Percentiles rank a stretch among this genome's conserved stretches.
phyloP scores from a whole-genome alignment of 2,329 filamentous ascomycete species.

The Stemphylium lycopersici region DNA sequence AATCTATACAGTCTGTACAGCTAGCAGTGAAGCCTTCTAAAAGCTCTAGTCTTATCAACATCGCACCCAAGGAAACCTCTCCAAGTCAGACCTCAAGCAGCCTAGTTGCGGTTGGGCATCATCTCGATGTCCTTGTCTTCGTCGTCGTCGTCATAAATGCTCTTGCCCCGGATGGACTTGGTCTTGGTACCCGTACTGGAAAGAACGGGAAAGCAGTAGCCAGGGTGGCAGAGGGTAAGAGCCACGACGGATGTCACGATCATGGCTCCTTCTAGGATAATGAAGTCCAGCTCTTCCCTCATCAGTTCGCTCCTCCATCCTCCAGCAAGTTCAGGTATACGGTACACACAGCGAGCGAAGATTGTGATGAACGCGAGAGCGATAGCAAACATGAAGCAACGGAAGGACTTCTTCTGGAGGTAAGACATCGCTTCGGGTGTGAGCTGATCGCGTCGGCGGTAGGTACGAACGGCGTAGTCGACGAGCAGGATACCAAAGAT shows the following conservation, averaged over 20 bases:
- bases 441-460: slow-evolving; percentile 35
- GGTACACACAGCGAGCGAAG: slow-evolving; percentile 56
- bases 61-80: too few species aligned
- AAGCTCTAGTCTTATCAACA: too few species aligned
- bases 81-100: neutral
- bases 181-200: slow-evolving; percentile 28
- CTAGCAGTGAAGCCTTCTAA: too few species aligned
- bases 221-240: slow-evolving; percentile 58
- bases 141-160: slow-evolving; percentile 15
- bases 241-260: slow-evolving; percentile 54
- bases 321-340: slow-evolving; percentile 57
- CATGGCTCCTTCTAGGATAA: slow-evolving; percentile 61
- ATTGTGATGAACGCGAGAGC: slow-evolving; percentile 53
- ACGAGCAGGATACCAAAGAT: slow-evolving; percentile 53
- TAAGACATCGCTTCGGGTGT: slow-evolving; percentile 25
- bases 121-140: slow-evolving; percentile 24
- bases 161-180: slow-evolving; percentile 18
- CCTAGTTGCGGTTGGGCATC: slow-evolving; percentile 1
- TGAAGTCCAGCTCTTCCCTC: slow-evolving; percentile 57
- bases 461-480: slow-evolving; percentile 47
- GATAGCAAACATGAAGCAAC: slow-evolving; percentile 44
- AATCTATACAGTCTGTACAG: too few species aligned
- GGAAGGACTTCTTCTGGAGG: slow-evolving; percentile 34
- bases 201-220: slow-evolving; percentile 46
- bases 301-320: slow-evolving; percentile 56